phyloP scores from a whole-genome alignment of 352 stramenopile genomes.

The Globisporangium cylindrosporum region DNA sequence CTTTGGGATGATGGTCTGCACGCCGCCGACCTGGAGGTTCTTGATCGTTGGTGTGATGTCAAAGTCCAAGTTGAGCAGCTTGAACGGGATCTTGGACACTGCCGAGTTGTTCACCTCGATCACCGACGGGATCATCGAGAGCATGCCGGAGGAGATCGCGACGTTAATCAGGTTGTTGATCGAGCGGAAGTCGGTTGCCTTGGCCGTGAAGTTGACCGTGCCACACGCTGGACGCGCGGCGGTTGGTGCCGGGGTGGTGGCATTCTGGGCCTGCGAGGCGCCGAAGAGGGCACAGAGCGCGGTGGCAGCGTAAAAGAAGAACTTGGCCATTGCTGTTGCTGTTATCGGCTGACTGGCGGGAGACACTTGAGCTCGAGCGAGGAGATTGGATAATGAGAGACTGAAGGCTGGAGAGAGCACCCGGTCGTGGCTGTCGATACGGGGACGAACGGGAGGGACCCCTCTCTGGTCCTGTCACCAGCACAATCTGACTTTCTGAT shows the following conservation, averaged over 20 bases:
- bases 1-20: slow-evolving; percentile 42
- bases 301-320: slow-evolving; percentile 28
- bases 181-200: slow-evolving; percentile 36
- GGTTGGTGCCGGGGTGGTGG: slow-evolving; percentile 10
- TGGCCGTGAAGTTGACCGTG: slow-evolving; percentile 35
- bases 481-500: too few species aligned
- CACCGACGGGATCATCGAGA: slow-evolving; percentile 25
- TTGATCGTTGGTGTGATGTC: slow-evolving; percentile 50
- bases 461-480: too few species aligned
- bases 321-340: slow-evolving; percentile 27
- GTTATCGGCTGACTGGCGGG: background rate
- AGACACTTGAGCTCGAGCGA: slow-evolving; percentile 20
- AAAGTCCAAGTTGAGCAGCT: slow-evolving; percentile 49
- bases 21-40: slow-evolving; percentile 36
- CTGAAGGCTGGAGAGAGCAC: too few species aligned
- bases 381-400: slow-evolving; percentile 22
- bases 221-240: slow-evolving; percentile 28
- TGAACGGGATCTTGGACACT: slow-evolving; percentile 26
- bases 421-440: too few species aligned
- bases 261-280: slow-evolving; percentile 9
- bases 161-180: slow-evolving; percentile 49
- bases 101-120: slow-evolving; percentile 25
- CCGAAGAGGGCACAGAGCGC: slow-evolving; percentile 18
- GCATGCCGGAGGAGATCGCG: slow-evolving; percentile 22
- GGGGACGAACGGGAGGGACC: too few species aligned